A percentile compares a stretch with the other conserved stretches of the same genome.
These are phyloP conservation scores for Serendipita sp. DNA, from an alignment of 768 basidiomycete species.

Conservation along the genomic window DNA sequence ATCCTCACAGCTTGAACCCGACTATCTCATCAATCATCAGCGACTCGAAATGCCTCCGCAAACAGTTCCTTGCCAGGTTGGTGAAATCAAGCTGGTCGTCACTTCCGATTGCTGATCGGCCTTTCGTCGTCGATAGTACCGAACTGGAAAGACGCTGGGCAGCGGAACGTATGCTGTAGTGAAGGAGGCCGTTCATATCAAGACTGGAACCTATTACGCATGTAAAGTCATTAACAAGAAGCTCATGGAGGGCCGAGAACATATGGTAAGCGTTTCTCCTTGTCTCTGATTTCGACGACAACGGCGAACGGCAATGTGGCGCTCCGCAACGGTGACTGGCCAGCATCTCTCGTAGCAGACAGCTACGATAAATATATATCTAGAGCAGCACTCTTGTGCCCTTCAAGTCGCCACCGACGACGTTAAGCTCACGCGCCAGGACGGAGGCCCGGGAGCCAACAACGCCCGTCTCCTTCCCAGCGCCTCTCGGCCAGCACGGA, in stretches of 20 bases:
- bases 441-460: neutral
- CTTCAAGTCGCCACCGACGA: neutral
- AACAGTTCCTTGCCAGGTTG: conserved; percentile 3
- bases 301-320: too few relatives aligned
- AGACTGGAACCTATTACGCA: conserved; percentile 86
- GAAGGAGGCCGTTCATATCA: conserved; percentile 88
- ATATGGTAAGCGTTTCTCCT: conserved; percentile 53
- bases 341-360: too few relatives aligned
- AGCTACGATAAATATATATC: too few relatives aligned
- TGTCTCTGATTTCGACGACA: too few relatives aligned
- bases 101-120: neutral
- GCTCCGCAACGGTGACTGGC: too few relatives aligned
- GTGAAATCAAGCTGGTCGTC: neutral
- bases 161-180: conserved; percentile 93
- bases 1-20: neutral
- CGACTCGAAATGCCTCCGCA: neutral
- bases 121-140: conserved; percentile 37
- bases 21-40: too few relatives aligned
- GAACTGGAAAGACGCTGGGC: conserved; percentile 73
- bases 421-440: neutral
- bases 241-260: conserved; percentile 92
- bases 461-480: neutral
- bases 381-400: too few relatives aligned
- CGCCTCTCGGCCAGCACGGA: too few relatives aligned
- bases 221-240: conserved; percentile 99